Evolutionary conservation across 2,329 filamentous ascomycete species (phyloP).

Genomic region (Fusarium proliferatum): DNA sequence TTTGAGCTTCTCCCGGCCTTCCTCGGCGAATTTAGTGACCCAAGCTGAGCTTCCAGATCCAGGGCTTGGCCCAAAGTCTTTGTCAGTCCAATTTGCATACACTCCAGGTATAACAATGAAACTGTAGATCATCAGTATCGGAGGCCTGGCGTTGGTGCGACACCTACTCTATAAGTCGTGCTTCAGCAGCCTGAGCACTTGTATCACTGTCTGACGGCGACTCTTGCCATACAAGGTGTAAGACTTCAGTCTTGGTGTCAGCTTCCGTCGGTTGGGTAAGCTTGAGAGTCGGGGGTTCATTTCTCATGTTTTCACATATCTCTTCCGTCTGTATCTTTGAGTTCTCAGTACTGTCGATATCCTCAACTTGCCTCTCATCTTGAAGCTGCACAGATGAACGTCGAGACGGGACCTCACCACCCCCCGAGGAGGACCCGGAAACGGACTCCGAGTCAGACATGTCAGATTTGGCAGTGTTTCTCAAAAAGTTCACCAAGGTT

Average conservation of each 20-base stretch:
- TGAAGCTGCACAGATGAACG: neutral
- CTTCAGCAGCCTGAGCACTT: neutral
- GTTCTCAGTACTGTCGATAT: accelerated
- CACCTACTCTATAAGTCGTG: neutral
- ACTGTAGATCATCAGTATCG: neutral
- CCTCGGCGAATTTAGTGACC: neutral
- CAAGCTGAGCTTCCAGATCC: constrained; percentile 8
- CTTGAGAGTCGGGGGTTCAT: too few relatives aligned
- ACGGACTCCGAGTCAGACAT: neutral
- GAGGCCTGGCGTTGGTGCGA: accelerated
- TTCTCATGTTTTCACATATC: accelerated
- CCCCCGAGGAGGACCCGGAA: neutral
- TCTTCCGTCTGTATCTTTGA: neutral
- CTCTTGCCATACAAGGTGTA: neutral
- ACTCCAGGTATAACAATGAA: neutral
- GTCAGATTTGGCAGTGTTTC: neutral
- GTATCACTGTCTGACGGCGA: too few relatives aligned
- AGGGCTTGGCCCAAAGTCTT: neutral
- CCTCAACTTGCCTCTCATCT: accelerated
- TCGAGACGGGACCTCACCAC: neutral
- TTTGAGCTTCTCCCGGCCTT: neutral
- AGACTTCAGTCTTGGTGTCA: neutral
- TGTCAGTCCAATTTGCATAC: neutral
- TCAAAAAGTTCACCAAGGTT: neutral
- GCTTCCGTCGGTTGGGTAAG: accelerated